Conservation (phyloP, 2,329 filamentous ascomycete species). For the Beauveria asiatica region DNA sequence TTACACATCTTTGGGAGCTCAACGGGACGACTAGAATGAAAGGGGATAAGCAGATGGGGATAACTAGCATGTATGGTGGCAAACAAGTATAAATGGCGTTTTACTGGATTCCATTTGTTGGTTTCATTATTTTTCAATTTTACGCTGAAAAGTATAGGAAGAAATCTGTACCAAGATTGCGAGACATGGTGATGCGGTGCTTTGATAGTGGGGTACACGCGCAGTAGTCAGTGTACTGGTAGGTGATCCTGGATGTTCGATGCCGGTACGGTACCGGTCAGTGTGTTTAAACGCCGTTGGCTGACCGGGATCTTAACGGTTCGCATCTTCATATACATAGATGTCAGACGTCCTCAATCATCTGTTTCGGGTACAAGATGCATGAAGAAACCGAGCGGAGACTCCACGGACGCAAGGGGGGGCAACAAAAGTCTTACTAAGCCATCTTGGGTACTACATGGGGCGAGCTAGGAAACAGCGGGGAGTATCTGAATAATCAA, state of each 20-base stretch:
- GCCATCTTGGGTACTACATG: neutral
- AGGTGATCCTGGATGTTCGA: neutral
- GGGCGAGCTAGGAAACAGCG: neutral
- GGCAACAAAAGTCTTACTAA: too few species aligned
- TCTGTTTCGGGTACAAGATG: too few species aligned
- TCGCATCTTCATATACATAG: too few species aligned
- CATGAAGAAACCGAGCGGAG: neutral
- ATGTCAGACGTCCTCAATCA: too few species aligned
- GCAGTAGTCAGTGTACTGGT: too few species aligned
- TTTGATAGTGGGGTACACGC: too few species aligned
- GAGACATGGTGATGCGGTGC: neutral
- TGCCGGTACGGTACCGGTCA: neutral
- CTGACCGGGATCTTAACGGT: neutral
- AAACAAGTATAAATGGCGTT: conserved; percentile 8
- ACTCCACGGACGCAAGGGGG: neutral
- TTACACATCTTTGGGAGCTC: neutral
- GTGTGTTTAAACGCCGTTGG: neutral
- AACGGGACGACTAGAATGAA: neutral
- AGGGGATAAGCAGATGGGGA: neutral
- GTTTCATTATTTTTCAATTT: neutral
- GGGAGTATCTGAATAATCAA: neutral
- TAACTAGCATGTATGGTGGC: conserved; percentile 3
- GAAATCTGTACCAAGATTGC: neutral
- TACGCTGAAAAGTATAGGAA: neutral
- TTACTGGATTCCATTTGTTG: conserved; percentile 6